Percentiles rank a stretch among this genome's conserved stretches.
These are phyloP conservation scores for Aureobasidium vineae DNA, from an alignment of 2,329 filamentous ascomycete genomes.

Conservation along the genomic window DNA sequence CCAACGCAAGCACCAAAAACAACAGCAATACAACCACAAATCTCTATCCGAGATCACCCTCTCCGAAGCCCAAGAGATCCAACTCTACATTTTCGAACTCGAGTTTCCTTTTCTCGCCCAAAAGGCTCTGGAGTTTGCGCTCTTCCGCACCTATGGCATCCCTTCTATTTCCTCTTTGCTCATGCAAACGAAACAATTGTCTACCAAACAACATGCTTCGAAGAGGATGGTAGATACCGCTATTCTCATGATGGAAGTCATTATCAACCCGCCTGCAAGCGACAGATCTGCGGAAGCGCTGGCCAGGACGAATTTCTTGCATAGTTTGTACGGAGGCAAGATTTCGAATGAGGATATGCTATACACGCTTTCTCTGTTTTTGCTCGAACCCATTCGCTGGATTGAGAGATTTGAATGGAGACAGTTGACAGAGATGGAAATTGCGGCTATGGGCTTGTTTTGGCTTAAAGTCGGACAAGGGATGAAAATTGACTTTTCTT, in stretches of 20 bases:
- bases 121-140: constrained; percentile 25
- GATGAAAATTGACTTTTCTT: constrained; percentile 60
- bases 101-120: constrained; percentile 27
- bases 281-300: constrained; percentile 50
- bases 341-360: constrained; percentile 64
- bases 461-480: constrained; percentile 71
- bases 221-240: constrained; percentile 55
- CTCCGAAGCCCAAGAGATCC: constrained; percentile 23
- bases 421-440: constrained; percentile 62
- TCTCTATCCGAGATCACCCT: constrained; percentile 6
- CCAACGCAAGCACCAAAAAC: constrained; percentile 12
- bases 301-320: constrained; percentile 64
- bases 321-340: constrained; percentile 58
- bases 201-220: constrained; percentile 38
- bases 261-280: constrained; percentile 46
- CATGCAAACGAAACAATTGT: constrained; percentile 25
- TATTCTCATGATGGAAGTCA: constrained; percentile 52
- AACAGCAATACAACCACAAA: background rate
- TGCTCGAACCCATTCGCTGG: constrained; percentile 64
- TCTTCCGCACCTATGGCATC: constrained; percentile 29
- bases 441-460: constrained; percentile 62
- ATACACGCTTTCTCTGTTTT: constrained; percentile 64
- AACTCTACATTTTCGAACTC: constrained; percentile 20
- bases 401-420: constrained; percentile 69
- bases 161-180: constrained; percentile 28